Base-by-base conservation (phyloP, 2,329 filamentous ascomycete genomes). In the Botryotinia globosa region DNA sequence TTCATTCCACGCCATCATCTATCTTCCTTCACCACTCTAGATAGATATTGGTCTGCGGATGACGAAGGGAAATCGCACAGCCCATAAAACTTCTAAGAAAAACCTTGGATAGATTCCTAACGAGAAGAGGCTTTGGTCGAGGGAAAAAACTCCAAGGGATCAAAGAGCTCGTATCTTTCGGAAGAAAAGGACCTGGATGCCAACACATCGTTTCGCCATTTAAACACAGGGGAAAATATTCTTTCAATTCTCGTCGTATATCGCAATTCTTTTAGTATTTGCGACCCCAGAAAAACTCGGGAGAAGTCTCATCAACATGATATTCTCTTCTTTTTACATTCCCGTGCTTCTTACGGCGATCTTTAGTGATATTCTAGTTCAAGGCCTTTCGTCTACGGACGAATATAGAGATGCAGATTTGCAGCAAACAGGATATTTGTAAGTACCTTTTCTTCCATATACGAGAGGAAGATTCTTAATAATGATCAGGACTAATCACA, bases 401-500 rank as follows among this genome's bases (percentile, higher is more conserved):
- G 67, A 69, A 45, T 69, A 69, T 37, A 69, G 67, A 45, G 67
- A 69, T 69, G 67, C 67, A 12, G 67, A 69, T 62, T 20, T 62
- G 10, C 67, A 59, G 54, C 67, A 69, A 48, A 69, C 67, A 48
- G 67, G 67, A 44, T 69, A 69, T 34, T 6, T 69, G 67, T 69
- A 8, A 37, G 67, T 44, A 37, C 3, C 37, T 34, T 44, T 1
- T 16, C 12, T 45, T 2, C 20, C 14, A 34, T 63, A 22, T 20
- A 34, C 51, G 6, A n/a, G 34, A 37, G 32, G 9, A 44, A n/a
- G 34, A 34, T n/a, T 4, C 39, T 69, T 14, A 63, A 16, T 14
- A 20, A 45, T 14, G 34, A 9, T 20, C 6, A 69, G 67, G 18
- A 22, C 67, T 34, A 90, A 88, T 77, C 88, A 90, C 78, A 90